Percentiles rank a stretch among this genome's conserved stretches.
Evolutionary conservation across 257 asterid species (phyloP).

Genomic region (Solanum bulbocastanum): DNA sequence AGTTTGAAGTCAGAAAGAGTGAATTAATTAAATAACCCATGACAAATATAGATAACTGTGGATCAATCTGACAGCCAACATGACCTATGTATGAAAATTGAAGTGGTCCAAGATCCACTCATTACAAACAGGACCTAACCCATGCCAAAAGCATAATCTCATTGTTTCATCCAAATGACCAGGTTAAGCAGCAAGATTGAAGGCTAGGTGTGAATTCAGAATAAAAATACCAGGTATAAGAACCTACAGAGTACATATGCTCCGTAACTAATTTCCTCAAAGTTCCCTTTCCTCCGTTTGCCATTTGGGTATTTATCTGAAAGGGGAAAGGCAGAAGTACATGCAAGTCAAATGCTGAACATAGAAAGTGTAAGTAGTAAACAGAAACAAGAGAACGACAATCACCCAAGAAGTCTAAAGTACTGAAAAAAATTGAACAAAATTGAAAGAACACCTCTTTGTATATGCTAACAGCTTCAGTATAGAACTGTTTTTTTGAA

Average conservation of each 20-base stretch:
- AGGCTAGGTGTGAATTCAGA: background rate
- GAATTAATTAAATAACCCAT: background rate
- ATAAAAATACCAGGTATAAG: background rate
- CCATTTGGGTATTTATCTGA: conserved; percentile 79
- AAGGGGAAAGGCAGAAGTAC: background rate
- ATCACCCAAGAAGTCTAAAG: conserved; percentile 3
- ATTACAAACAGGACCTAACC: background rate
- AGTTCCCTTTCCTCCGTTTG: conserved; percentile 70
- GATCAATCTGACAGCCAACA: background rate
- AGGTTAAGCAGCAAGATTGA: background rate
- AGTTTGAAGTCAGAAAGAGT: background rate
- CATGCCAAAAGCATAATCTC: background rate
- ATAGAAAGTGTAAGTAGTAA: background rate
- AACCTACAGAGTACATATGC: conserved; percentile 85
- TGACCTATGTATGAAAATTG: background rate
- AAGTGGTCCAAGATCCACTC: background rate
- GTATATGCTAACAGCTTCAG: conserved; percentile 64
- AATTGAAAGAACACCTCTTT: conserved; percentile 53
- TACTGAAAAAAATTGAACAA: background rate
- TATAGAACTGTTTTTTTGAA: conserved; percentile 67
- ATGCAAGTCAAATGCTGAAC: background rate
- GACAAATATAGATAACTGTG: background rate
- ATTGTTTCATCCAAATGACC: background rate
- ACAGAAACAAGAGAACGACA: background rate
- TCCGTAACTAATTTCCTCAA: conserved; percentile 81